Evolutionary conservation across 108 stramenopile species (phyloP).

Genomic region (Nannochloropsis granulata): DNA sequence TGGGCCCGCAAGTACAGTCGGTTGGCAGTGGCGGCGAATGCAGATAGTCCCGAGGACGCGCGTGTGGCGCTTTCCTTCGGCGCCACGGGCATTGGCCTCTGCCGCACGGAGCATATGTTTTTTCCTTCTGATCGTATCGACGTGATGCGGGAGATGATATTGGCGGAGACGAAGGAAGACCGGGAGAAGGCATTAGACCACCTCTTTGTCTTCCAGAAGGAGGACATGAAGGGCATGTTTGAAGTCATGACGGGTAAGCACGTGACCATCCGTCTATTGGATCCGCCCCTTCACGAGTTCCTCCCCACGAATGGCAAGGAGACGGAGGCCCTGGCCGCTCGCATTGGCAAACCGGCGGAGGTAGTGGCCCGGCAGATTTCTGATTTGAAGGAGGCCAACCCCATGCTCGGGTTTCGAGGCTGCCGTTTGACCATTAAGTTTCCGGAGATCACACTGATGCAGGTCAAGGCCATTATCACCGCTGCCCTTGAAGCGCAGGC

Average conservation of each 20-base stretch:
- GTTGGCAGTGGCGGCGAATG: conserved; percentile 61
- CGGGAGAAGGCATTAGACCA: conserved; percentile 41
- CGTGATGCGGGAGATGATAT: conserved; percentile 59
- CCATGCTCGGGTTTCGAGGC: not conserved
- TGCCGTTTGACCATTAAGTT: conserved; percentile 18
- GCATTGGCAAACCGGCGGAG: not conserved
- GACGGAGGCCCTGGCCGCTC: conserved; percentile 4
- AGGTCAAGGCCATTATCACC: not conserved
- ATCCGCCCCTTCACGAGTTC: conserved; percentile 74
- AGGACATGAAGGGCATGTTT: conserved; percentile 37
- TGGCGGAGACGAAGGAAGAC: conserved; percentile 24
- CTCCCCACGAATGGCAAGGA: conserved; percentile 46
- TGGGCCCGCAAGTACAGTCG: conserved; percentile 47
- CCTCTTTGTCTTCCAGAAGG: conserved; percentile 45
- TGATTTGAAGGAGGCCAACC: not conserved
- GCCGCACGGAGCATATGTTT: conserved; percentile 74
- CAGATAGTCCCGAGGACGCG: conserved; percentile 62
- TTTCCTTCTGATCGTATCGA: conserved; percentile 55
- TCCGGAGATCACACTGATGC: conserved; percentile 27
- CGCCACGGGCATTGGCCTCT: conserved; percentile 66
- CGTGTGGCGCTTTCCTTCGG: conserved; percentile 47
- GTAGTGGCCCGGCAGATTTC: not conserved
- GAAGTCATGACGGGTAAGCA: conserved; percentile 49
- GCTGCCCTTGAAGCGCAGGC: not conserved
- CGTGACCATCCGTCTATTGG: conserved; percentile 61